Evolutionary conservation across 805 yeast genomes (phyloP), one percentile per base, ranked within the genome.

Genomic region (Kluyveromyces lactis): DNA sequence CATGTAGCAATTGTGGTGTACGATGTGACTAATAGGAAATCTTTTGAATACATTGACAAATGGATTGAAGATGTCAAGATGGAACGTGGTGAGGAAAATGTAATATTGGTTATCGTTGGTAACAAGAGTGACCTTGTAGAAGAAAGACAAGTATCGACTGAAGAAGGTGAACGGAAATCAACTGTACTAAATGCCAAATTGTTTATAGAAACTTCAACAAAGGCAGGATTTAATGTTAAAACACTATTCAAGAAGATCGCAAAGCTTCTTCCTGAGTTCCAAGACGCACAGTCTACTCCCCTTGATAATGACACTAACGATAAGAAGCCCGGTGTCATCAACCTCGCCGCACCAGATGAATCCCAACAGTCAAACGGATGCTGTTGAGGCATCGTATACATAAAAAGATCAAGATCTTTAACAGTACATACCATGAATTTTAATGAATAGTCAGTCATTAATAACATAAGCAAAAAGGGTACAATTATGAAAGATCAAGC

Each of bases 1-100:
- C 87, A 89, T 52, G 97, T 92, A n/a, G 97, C 98, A 0, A 94
- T 92, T 34, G 81, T 92, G 19, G 95, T 94, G 17, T 90, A 90
- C 64, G 98, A 92, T 59, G 82, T 90, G 43, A 86, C 97, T 6
- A 82, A 79, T 55, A 81, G 75, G 57, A 84, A 84, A 53, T 78
- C 95, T 15, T 90, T 90, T 63, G 81, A 80, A 43, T 81, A 81
- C 49, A 78, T 92, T 49, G 77, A 77, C 49, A 84, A 85, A 60
- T 92, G 98, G 98, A 79, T 86, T 48, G 92, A 85, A 51, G 97
- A 90, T 58, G 97, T 92, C 5, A 82, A 83, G 56, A 80, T 86
- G 46, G 98, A 90, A 66, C 73, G 97, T 47, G 97, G 96, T 9
- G 71, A 72, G 24, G 77, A 75, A 18, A 86, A 87, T 57, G 97